Evolutionary conservation across 257 asterid genomes (phyloP).

Genomic region (Dorcoceras hygrometricum): DNA sequence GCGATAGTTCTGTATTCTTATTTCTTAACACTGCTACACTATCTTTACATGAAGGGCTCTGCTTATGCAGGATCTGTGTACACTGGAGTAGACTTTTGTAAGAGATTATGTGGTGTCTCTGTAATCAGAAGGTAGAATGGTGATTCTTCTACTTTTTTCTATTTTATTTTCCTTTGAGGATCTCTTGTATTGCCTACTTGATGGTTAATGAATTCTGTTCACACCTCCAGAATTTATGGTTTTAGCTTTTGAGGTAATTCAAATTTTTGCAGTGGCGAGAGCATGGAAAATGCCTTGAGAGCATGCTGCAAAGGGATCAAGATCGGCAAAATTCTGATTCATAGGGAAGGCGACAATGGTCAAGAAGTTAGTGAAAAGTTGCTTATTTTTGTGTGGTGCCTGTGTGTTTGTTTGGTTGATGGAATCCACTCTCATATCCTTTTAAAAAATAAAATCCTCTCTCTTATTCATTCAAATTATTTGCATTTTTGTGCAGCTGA

Average conservation of each 20-base stretch:
- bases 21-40: not conserved
- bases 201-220: not conserved
- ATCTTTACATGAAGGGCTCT: conserved; percentile 9
- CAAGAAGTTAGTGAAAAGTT: conserved; percentile 56
- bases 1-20: not conserved
- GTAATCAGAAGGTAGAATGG: conserved; percentile 77
- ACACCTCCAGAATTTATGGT: not conserved
- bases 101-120: conserved; percentile 95
- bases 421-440: not conserved
- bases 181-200: not conserved
- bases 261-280: conserved; percentile 64
- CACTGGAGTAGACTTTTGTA: conserved; percentile 96
- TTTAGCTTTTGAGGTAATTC: conserved; percentile 17
- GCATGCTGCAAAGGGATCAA: conserved; percentile 99
- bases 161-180: not conserved
- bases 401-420: conserved; percentile 10
- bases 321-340: conserved; percentile 95
- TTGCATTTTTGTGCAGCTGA: conserved; percentile 54
- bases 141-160: not conserved
- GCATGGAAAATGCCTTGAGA: conserved; percentile 91
- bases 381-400: conserved; percentile 1
- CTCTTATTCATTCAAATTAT: conserved; percentile 3
- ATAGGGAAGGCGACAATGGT: conserved; percentile 95
- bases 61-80: conserved; percentile 75
- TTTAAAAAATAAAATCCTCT: not conserved